Conservation (phyloP, 495 filamentous ascomycete species). For the Tetracladium setigerum region DNA sequence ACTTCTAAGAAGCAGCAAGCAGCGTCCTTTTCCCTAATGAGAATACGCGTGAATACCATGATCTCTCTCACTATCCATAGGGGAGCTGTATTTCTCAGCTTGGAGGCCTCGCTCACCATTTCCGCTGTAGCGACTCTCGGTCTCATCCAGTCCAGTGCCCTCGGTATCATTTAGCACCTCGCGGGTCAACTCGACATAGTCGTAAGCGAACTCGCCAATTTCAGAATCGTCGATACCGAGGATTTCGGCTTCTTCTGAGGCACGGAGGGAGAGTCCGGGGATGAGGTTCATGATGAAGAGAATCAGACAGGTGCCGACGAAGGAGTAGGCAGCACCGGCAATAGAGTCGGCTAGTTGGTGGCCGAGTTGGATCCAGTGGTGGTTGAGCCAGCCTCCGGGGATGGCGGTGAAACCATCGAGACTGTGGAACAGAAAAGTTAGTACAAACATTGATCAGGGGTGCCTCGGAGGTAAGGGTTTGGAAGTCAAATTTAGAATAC, state of each 20-base stretch:
- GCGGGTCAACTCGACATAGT: conserved; percentile 88
- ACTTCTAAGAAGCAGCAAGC: too few relatives aligned
- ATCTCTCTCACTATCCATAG: too few relatives aligned
- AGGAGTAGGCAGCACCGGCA: conserved; percentile 78
- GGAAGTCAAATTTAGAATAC: neutral
- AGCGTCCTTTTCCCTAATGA: too few relatives aligned
- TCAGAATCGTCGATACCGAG: conserved; percentile 91
- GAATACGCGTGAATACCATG: too few relatives aligned
- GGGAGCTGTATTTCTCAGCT: too few relatives aligned
- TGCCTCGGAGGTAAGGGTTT: conserved; percentile 21
- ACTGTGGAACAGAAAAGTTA: neutral
- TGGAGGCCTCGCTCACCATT: too few relatives aligned
- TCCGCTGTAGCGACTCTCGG: too few relatives aligned
- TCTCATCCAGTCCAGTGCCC: conserved; percentile 24
- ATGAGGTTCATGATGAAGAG: conserved; percentile 83
- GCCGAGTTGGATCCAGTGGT: conserved; percentile 80
- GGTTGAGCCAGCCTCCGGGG: conserved; percentile 84
- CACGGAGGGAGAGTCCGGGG: conserved; percentile 74
- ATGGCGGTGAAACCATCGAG: conserved; percentile 73
- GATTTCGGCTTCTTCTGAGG: conserved; percentile 77
- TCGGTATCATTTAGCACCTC: conserved; percentile 66
- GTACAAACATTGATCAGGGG: neutral
- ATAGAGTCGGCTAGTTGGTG: conserved; percentile 87
- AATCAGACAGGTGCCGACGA: conserved; percentile 77
- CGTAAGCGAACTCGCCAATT: conserved; percentile 97